A percentile compares a stretch with the other conserved stretches of the same genome.
phyloP scores from a whole-genome alignment of 23 red algal species.

The Gracilaria gracilis region DNA sequence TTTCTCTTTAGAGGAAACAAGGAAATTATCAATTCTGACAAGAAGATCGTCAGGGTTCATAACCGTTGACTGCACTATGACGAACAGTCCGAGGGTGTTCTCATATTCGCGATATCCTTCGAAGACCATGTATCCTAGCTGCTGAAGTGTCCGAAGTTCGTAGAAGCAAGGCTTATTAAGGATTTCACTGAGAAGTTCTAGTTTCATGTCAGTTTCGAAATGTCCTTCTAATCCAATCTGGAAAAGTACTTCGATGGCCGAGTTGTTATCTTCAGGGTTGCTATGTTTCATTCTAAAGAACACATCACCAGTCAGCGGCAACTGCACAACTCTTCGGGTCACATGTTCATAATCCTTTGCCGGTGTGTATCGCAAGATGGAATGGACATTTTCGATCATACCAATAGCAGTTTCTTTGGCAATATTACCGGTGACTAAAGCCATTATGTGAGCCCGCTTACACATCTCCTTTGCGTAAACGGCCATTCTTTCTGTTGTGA shows the following conservation, averaged over 20 bases:
- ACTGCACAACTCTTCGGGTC: constrained; percentile 60
- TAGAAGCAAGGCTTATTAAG: constrained; percentile 88
- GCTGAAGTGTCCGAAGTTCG: constrained; percentile 88
- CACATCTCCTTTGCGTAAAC: constrained; percentile 46
- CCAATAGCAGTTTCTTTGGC: constrained; percentile 43
- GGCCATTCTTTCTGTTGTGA: constrained; percentile 56
- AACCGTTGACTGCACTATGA: constrained; percentile 92
- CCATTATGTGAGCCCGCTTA: constrained; percentile 50
- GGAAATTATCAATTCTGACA: constrained; percentile 73
- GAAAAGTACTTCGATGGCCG: constrained; percentile 72
- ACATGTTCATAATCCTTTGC: constrained; percentile 44
- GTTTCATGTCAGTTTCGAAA: constrained; percentile 57
- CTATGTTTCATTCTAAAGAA: constrained; percentile 48
- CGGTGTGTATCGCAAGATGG: constrained; percentile 57
- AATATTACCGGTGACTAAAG: constrained; percentile 88
- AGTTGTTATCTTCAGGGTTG: constrained; percentile 88
- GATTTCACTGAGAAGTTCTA: constrained; percentile 81
- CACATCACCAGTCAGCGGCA: constrained; percentile 40
- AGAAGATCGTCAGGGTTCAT: constrained; percentile 71
- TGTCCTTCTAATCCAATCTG: constrained; percentile 70
- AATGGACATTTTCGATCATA: constrained; percentile 54
- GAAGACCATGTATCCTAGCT: constrained; percentile 95
- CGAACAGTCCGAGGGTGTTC: constrained; percentile 56
- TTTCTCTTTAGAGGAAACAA: constrained; percentile 44
- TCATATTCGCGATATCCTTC: constrained; percentile 55